A percentile compares a stretch with the other conserved stretches of the same genome.
phyloP scores from a whole-genome alignment of 495 filamentous ascomycete species.

The Thozetella sp. region DNA sequence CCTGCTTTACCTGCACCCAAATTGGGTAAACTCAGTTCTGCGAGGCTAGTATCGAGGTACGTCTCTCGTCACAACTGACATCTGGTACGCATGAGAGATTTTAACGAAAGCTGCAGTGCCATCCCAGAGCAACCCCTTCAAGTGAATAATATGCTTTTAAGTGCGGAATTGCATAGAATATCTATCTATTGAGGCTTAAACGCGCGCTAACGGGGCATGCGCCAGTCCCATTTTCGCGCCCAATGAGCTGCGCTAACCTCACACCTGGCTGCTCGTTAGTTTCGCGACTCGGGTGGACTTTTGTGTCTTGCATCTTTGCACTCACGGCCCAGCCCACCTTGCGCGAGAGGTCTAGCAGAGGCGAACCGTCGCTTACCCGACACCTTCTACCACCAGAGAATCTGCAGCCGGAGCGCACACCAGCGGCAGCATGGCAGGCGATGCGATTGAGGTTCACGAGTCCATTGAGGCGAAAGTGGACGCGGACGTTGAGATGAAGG shows the following conservation, averaged over 20 bases:
- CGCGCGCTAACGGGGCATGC: neutral
- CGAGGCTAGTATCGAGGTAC: too few relatives aligned
- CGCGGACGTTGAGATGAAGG: slow-evolving; percentile 36
- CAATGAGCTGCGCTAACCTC: neutral
- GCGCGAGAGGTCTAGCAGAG: slow-evolving; percentile 31
- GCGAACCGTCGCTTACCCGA: slow-evolving; percentile 30
- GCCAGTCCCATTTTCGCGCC: neutral
- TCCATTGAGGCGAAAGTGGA: slow-evolving; percentile 44
- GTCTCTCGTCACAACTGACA: too few relatives aligned
- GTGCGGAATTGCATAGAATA: neutral
- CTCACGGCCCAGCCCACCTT: slow-evolving; percentile 31
- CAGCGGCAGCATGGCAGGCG: slow-evolving; percentile 19
- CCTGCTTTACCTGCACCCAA: too few relatives aligned
- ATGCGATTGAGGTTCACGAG: slow-evolving; percentile 43
- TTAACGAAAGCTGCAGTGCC: too few relatives aligned
- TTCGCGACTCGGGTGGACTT: neutral
- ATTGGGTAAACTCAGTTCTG: too few relatives aligned
- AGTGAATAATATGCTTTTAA: neutral
- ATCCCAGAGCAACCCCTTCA: too few relatives aligned
- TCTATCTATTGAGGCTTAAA: neutral
- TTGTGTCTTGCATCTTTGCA: slow-evolving; percentile 7
- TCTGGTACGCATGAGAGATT: too few relatives aligned
- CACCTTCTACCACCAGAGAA: slow-evolving; percentile 10
- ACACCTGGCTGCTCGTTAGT: neutral
- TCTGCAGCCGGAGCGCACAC: slow-evolving; percentile 1